Base-by-base conservation (phyloP, 1,284 basidiomycete species). In the Fistulina hepatica region DNA sequence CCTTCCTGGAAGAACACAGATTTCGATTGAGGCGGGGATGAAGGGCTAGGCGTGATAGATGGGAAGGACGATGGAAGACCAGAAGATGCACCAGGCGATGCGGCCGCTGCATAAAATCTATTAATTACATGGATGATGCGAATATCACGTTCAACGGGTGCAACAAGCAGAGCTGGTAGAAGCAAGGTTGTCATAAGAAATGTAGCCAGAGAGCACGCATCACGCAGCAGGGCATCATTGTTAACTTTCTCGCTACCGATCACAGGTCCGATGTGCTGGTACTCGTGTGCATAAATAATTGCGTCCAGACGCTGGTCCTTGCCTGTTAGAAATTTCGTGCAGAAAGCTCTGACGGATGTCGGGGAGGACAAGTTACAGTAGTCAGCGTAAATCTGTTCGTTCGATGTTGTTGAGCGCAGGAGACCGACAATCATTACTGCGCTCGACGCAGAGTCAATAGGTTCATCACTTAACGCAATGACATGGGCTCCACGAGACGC, bases 101-200 rank as follows among this genome's bases (percentile, higher is more conserved):
- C 69, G 2, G 78, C 65, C 2, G 88, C 83, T 3, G 84, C 77
- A 51, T 89, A 91, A 45, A 84, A 84, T 1, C 85, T 84, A 44
- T 90, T 89, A 51, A 90, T 69, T 28, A 91, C 67, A 42, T 75
- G 76, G 50, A 92, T 63, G 44, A 92, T 71, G 13, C 88, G 76
- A 36, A 93, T 88, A 48, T 89, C 84, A 30, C 88, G 71, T 53
- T 91, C 86, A 5, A 71, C 64, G 0, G 86, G 88, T 2, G 82
- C 80, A 21, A 82, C 75, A 11, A 92, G 71, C 3, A 92, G 62
- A 21, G 70, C 65, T 3, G 88, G 88, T 0, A 92, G 69, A 1
- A 92, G 67, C 4, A 86, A 64, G 1, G 86, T 90, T 6, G 73
- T 66, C 12, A 90, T 65, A 34, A 90, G 64, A 59, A 89, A 92